Evolutionary conservation across 1,139 yeast genomes (phyloP), one percentile per base, ranked within the genome.

Genomic region (Lodderomyces elongisporus): DNA sequence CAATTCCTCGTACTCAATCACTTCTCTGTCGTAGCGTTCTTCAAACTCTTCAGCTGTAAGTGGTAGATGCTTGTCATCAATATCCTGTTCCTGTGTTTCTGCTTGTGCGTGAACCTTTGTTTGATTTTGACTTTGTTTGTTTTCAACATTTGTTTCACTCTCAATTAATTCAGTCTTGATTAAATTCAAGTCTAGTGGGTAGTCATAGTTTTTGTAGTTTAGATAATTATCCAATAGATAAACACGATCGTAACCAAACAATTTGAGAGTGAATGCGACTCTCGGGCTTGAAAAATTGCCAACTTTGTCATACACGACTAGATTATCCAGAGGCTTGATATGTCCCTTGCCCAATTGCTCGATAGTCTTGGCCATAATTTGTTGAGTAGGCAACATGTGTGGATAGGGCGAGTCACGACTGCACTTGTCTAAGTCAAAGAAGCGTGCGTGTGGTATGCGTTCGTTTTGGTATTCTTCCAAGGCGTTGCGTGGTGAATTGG

Each of bases 261-360:
- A 65, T 18, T 78, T 66, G 47, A 89, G 70, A 48, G 88, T 85
- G 96, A 96, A 91, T 1, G 89, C 89, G 17, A 84, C 93, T 43
- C 98, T 68, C 22, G 97, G 96, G 4, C 89, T 77, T 26, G 94
- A 80, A 56, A 89, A 87, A 42, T 84, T 77, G 1, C 95, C 95
- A 28, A 73, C 70, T 43, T 79, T 77, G 55, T 91, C 98, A 54
- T 91, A 91, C 7, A 91, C 77, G n/a, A 91, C 81, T 33, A 91
- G 53, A 13, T 66, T 60, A 43, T 88, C 93, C 26, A 62, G 57
- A 32, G 57, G 58, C 18, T 47, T 47, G 27, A 75, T 51, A n/a
- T n/a, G n/a, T n/a, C n/a, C n/a, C n/a, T n/a, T n/a, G 2, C 77
- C 77, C 41, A 75, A 57, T 14, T 68, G 50, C 20, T 73, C 56